Base-by-base conservation (phyloP, 768 basidiomycete genomes). In the Guyanaporus albipodus region DNA sequence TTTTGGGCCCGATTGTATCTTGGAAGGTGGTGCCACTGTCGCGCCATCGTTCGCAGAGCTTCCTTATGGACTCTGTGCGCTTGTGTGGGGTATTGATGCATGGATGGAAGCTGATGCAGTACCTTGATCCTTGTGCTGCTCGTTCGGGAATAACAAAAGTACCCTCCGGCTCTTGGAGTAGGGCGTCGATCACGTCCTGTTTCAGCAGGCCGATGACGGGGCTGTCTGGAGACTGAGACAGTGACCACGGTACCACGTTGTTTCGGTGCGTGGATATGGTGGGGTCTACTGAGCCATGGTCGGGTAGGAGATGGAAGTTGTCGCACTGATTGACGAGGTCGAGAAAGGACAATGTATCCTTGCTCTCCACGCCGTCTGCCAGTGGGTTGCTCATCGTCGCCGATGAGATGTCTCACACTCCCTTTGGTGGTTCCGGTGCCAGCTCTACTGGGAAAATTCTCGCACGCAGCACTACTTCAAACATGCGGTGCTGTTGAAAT, bases 1-100 rank as follows among this genome's bases (percentile, higher is more conserved):
- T 87, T 53, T 65, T 73, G 14, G 79, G 81, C 4, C 86, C 85
- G 62, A 89, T 85, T 24, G 82, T 72, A 42, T 82, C 76, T 15
- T 75, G 58, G 54, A 84, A 88, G 23, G 79, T 43, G 35, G 38
- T 58, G 7, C 75, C 80, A 5, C 63, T 69, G 57, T 87, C 83
- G 34, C 86, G 77, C 90, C 90, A 92, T 35, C 79, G 75, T 61
- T 82, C 80, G 62, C 85, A 87, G 15, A 91, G 64, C 52, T 76
- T 79, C 50, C 72, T 75, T 73, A 91, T 77, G 8, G 72, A 77
- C 2, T 63, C 69, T 7, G 81, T 83, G 34, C 89, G 79, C 55
- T 77, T 79, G 17, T 69, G 62, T 8, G 79, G 78, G 11, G 78
- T 80, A 60, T 80, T 67, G 37, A 83, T 49, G 52, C 74, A 74